Conservation (phyloP, 495 filamentous ascomycete genomes). For the Tirmania nivea region DNA sequence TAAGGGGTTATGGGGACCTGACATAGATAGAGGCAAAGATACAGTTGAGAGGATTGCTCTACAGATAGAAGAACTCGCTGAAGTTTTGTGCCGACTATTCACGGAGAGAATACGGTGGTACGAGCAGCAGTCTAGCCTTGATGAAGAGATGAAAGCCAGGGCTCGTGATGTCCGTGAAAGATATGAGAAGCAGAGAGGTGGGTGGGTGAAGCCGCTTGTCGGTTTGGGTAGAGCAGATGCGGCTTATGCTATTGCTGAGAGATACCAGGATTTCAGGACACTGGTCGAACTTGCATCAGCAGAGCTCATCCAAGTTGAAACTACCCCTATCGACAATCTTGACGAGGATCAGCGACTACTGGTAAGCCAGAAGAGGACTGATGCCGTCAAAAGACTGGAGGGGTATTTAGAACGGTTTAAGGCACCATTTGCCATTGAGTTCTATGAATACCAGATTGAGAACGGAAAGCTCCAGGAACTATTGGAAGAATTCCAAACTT, state of each 20-base stretch:
- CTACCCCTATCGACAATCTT: constrained; percentile 15
- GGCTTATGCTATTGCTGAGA: constrained; percentile 52
- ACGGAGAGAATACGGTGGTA: constrained; percentile 42
- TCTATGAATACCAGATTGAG: constrained; percentile 53
- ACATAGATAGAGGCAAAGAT: constrained; percentile 1
- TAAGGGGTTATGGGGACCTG: constrained; percentile 5
- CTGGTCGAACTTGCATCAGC: constrained; percentile 34
- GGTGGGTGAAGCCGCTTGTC: constrained; percentile 38
- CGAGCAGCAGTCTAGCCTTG: constrained; percentile 24
- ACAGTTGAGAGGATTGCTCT: constrained; percentile 5
- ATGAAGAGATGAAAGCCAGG: constrained; percentile 26
- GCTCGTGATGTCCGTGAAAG: constrained; percentile 27
- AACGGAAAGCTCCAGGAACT: constrained; percentile 41
- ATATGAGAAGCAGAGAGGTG: constrained; percentile 32
- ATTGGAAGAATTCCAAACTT: constrained; percentile 39
- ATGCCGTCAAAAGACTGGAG: constrained; percentile 27
- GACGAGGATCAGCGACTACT: constrained; percentile 10
- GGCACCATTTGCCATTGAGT: constrained; percentile 54
- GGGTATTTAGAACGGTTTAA: constrained; percentile 53
- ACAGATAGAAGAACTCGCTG: constrained; percentile 14
- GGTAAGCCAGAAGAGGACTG: neutral
- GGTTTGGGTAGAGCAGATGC: constrained; percentile 45
- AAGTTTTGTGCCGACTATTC: constrained; percentile 35
- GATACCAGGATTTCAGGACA: constrained; percentile 44
- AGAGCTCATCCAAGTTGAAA: constrained; percentile 12